A percentile compares a stretch with the other conserved stretches of the same genome.
Evolutionary conservation across 768 basidiomycete species (phyloP).

Genomic region (Rickenella mellea): DNA sequence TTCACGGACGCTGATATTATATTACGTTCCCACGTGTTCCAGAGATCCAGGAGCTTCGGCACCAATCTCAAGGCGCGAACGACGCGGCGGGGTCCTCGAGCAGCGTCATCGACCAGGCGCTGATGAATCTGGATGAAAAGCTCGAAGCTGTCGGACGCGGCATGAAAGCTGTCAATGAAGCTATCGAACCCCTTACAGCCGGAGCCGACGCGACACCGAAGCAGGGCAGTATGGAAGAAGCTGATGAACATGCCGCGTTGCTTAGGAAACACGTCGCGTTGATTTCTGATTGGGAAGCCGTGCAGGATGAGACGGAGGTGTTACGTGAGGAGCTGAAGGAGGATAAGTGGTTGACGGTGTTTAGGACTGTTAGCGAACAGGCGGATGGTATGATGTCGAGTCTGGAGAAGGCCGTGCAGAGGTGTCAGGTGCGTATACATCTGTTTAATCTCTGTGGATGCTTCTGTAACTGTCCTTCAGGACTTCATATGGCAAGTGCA

Average conservation of each 20-base stretch:
- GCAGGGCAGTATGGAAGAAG: constrained; percentile 19
- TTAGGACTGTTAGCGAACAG: constrained; percentile 88
- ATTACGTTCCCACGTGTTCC: constrained; percentile 4
- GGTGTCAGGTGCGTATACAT: constrained; percentile 62
- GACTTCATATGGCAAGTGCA: constrained; percentile 84
- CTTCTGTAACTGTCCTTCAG: constrained; percentile 25
- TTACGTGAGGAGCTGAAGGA: constrained; percentile 90
- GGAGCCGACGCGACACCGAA: constrained; percentile 37
- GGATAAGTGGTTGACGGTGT: constrained; percentile 94
- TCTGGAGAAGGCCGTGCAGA: constrained; percentile 84
- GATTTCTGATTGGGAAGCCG: constrained; percentile 68
- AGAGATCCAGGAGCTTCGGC: constrained; percentile 92
- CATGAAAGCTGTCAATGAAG: constrained; percentile 58
- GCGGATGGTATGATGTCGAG: constrained; percentile 97
- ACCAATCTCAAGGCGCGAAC: constrained; percentile 63
- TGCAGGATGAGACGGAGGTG: constrained; percentile 71
- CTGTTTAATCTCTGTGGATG: neutral
- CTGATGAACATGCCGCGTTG: constrained; percentile 37
- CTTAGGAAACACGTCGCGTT: constrained; percentile 70
- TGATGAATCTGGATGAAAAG: constrained; percentile 71
- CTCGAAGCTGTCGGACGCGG: constrained; percentile 65
- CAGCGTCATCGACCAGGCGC: constrained; percentile 65
- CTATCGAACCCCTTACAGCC: constrained; percentile 47
- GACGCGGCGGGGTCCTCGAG: constrained; percentile 39
- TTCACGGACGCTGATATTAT: neutral